These are phyloP conservation scores for Hyaloscypha bicolor DNA, from an alignment of 495 filamentous ascomycete species.

Conservation along the genomic window DNA sequence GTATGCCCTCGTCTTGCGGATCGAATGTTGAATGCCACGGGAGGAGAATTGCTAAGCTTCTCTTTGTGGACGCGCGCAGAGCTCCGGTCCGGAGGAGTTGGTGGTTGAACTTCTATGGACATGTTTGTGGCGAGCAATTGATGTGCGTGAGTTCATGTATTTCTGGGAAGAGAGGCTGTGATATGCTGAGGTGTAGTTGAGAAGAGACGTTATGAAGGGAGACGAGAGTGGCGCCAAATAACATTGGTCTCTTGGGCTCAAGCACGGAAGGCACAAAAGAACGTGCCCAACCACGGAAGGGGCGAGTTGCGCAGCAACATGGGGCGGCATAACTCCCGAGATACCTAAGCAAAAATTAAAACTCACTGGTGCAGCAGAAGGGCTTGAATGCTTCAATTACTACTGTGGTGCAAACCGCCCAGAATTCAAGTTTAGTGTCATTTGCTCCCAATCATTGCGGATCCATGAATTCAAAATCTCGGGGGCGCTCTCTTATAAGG, in stretches of 20 bases:
- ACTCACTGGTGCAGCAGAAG: conserved; percentile 1
- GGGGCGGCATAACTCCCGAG: not conserved
- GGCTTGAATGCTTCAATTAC: conserved; percentile 19
- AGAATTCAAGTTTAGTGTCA: conserved; percentile 1
- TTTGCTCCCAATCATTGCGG: conserved; percentile 13
- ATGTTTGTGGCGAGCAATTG: not conserved
- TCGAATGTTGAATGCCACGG: conserved; percentile 3
- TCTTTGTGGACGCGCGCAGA: not conserved
- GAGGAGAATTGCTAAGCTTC: not conserved
- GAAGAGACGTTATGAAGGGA: not conserved
- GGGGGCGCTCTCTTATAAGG: conserved; percentile 27
- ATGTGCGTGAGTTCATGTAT: not conserved
- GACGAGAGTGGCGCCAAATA: not conserved
- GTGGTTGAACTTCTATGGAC: conserved; percentile 18
- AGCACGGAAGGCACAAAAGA: conserved; percentile 1
- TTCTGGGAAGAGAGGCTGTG: not conserved
- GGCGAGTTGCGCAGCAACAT: not conserved
- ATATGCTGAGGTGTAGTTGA: not conserved
- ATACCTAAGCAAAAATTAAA: not conserved
- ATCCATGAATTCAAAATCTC: conserved; percentile 21
- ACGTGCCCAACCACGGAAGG: conserved; percentile 4
- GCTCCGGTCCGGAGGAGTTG: conserved; percentile 3
- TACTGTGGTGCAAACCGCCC: conserved; percentile 1
- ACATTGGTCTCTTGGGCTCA: no score
- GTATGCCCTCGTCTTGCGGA: conserved; percentile 17